Percentiles rank a stretch among this genome's conserved stretches.
Conservation (phyloP, 2,329 filamentous ascomycete genomes). For the Acarospora socialis region DNA sequence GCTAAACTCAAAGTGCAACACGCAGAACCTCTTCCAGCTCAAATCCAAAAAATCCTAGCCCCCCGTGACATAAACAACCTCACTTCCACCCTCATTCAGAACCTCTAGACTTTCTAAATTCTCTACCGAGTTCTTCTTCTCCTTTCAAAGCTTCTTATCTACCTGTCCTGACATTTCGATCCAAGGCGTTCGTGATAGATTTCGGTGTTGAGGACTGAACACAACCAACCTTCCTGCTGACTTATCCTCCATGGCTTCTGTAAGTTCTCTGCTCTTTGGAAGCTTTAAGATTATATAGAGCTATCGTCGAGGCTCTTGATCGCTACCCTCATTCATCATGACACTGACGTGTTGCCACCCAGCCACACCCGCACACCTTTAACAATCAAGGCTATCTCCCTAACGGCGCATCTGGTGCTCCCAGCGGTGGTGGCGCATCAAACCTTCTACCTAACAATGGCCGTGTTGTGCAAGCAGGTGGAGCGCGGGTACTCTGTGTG, state of each 20-base stretch:
- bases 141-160: too few species aligned
- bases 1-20: too few species aligned
- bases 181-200: too few species aligned
- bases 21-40: too few species aligned
- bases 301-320: not conserved
- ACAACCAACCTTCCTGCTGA: slow-evolving; percentile 5
- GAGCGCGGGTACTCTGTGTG: slow-evolving; percentile 34
- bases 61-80: too few species aligned
- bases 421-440: slow-evolving; percentile 6
- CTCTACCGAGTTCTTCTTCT: too few species aligned
- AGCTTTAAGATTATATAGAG: not conserved
- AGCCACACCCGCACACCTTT: slow-evolving; percentile 32
- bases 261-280: slow-evolving; percentile 21
- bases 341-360: slow-evolving; percentile 4
- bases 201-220: too few species aligned
- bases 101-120: too few species aligned
- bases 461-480: slow-evolving; percentile 33
- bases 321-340: slow-evolving; percentile 1
- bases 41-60: too few species aligned
- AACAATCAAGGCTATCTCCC: slow-evolving; percentile 30
- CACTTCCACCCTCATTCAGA: too few species aligned
- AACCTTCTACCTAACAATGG: slow-evolving; percentile 35
- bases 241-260: slow-evolving; percentile 32
- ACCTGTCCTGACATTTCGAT: too few species aligned
- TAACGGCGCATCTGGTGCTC: slow-evolving; percentile 30